Percentiles rank a stretch among this genome's conserved stretches.
Evolutionary conservation across 2,329 filamentous ascomycete genomes (phyloP).

Genomic region (Ascochyta pisi): DNA sequence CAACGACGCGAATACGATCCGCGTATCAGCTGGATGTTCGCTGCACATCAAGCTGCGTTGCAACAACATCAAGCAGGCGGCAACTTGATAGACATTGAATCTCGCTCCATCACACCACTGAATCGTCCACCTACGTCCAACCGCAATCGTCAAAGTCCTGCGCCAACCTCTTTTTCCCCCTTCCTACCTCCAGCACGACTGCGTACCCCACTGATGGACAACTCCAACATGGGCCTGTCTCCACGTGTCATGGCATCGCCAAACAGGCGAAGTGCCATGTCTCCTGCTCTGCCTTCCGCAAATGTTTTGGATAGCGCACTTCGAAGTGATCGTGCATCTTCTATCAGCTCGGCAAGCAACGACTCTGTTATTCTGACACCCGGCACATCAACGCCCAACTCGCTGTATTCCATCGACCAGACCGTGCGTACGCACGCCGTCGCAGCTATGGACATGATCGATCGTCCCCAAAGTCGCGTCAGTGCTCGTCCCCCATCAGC

Average conservation of each 20-base stretch:
- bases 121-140: constrained; percentile 49
- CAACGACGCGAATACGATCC: constrained; percentile 49
- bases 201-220: constrained; percentile 45
- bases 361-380: constrained; percentile 39
- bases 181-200: constrained; percentile 44
- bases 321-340: constrained; percentile 36
- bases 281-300: constrained; percentile 28
- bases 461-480: constrained; percentile 48
- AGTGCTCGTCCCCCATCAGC: constrained; percentile 46
- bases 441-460: constrained; percentile 44
- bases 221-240: constrained; percentile 29
- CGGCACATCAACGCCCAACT: constrained; percentile 37
- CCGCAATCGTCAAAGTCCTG: constrained; percentile 47
- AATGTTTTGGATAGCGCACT: constrained; percentile 21
- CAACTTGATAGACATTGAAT: constrained; percentile 45
- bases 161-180: constrained; percentile 44
- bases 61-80: constrained; percentile 43
- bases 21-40: constrained; percentile 52
- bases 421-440: constrained; percentile 38
- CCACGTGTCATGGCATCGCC: constrained; percentile 40
- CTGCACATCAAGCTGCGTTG: constrained; percentile 49
- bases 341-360: constrained; percentile 38
- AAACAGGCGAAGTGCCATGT: constrained; percentile 34
- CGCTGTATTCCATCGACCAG: constrained; percentile 35
- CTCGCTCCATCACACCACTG: constrained; percentile 49